Evolutionary conservation across 116 monocot species (phyloP), one percentile per base, ranked within the genome.

Genomic region (Phalaenopsis hybrid): DNA sequence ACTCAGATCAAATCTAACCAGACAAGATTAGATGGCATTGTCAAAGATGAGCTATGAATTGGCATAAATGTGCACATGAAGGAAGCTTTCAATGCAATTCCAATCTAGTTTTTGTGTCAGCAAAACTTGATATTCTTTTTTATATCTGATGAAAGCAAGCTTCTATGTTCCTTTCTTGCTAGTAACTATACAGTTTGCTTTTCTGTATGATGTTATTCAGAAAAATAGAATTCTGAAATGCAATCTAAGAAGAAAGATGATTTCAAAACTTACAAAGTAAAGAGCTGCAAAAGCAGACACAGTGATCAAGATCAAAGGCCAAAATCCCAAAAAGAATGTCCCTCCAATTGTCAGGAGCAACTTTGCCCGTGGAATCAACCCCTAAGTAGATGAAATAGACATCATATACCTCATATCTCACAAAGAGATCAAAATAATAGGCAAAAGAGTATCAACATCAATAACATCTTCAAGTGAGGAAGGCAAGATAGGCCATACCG

Each of bases 311-410:
- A 96, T 96, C 61, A 96, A 70, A 83, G 96, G 92, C 88, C 94
- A 89, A 84, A 96, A 94, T 20, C 83, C 92, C 78, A 92, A 75
- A 84, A 96, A 94, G 86, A 96, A 94, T 58, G 94, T 94, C 50
- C 91, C 92, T 77, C 96, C 96, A 83, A 92, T 45, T 20, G 94
- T 91, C 12, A 96, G 78, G n/a, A 96, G 92, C 75, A 96, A 74
- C 80, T 88, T 96, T 50, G 91, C 96, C 52, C 96, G 80, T 84
- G 96, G 96, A 86, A 96, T 83, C 31, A 96, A 82, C 59, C 96
- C 96, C 96, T 96, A 78, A 63, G 87, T 65, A 1, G 21, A 83
- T 80, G 11, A 84, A 16, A 55, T 31, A 20, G 7, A 78, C 4
- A 21, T 23, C 65, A 65, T 65, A 81, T 15, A 82, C 48, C 74